phyloP scores from a whole-genome alignment of 1,284 basidiomycete species.

The Marasmius tenuissimus region DNA sequence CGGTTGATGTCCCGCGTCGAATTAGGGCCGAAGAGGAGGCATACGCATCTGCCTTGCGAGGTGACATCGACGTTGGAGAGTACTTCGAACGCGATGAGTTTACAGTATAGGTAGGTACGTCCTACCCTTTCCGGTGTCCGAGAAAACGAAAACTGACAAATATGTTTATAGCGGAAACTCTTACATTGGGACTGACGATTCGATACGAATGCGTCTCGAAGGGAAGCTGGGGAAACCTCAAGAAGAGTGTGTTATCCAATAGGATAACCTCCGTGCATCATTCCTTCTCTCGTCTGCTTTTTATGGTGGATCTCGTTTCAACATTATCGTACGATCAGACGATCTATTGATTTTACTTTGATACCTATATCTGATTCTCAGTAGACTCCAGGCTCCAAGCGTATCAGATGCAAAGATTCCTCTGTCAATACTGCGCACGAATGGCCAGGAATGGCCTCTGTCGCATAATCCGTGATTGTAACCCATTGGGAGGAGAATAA shows the following conservation, averaged over 20 bases:
- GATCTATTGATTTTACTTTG: too few relatives aligned
- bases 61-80: conserved; percentile 48
- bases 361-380: too few relatives aligned
- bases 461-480: too few relatives aligned
- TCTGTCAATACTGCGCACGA: too few relatives aligned
- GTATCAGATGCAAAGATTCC: too few relatives aligned
- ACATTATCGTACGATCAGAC: too few relatives aligned
- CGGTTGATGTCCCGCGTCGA: conserved; percentile 37
- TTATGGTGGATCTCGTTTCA: too few relatives aligned
- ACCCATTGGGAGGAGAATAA: too few relatives aligned
- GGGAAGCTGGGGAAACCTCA: conserved; percentile 48
- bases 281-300: too few relatives aligned
- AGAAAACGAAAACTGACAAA: not conserved
- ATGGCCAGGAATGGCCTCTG: too few relatives aligned
- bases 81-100: conserved; percentile 39
- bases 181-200: conserved; percentile 55
- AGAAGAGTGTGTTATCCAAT: conserved; percentile 62
- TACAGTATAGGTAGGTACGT: conserved; percentile 57
- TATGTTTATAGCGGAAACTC: conserved; percentile 45
- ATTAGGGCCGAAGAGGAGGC: conserved; percentile 24
- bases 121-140: not conserved
- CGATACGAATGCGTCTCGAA: conserved; percentile 52
- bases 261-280: not conserved
- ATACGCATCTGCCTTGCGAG: conserved; percentile 17
- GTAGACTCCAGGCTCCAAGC: too few relatives aligned